Conservation (phyloP, 768 basidiomycete genomes). For the Rhodotorula taiwanensis region DNA sequence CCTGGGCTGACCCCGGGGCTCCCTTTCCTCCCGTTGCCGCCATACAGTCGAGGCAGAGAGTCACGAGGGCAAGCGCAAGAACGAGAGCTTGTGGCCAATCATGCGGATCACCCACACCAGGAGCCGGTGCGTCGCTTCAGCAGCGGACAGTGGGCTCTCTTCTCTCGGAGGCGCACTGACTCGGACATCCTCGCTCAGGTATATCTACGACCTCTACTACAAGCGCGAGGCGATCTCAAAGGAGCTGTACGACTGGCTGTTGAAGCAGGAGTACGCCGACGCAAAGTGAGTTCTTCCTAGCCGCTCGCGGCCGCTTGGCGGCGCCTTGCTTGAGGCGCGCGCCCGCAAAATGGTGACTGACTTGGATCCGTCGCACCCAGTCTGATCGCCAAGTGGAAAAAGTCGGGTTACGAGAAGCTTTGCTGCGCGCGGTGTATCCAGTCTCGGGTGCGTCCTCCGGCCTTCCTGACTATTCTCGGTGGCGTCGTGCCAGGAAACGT, state of each 20-base stretch:
- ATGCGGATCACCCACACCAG: slow-evolving; percentile 97
- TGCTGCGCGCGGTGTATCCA: slow-evolving; percentile 97
- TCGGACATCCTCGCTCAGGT: too few relatives aligned
- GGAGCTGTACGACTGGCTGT: slow-evolving; percentile 84
- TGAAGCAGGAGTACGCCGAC: slow-evolving; percentile 96
- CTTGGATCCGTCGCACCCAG: slow-evolving; percentile 47
- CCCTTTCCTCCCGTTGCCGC: neutral
- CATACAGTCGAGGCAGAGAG: slow-evolving; percentile 71
- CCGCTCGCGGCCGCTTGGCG: neutral
- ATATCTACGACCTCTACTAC: slow-evolving; percentile 97
- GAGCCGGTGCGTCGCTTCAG: slow-evolving; percentile 48
- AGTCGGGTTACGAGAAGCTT: slow-evolving; percentile 93
- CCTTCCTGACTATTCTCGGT: neutral
- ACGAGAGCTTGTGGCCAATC: slow-evolving; percentile 90
- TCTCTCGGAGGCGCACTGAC: too few relatives aligned
- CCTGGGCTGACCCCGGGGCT: too few relatives aligned
- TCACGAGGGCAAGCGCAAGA: slow-evolving; percentile 95
- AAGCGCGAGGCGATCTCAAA: slow-evolving; percentile 90
- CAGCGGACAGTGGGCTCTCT: too few relatives aligned
- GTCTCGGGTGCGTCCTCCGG: slow-evolving; percentile 57
- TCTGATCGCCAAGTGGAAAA: slow-evolving; percentile 99
- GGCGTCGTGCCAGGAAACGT: too few relatives aligned
- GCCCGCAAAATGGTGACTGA: too few relatives aligned
- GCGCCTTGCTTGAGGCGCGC: neutral
- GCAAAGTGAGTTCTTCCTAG: slow-evolving; percentile 63